A percentile compares a stretch with the other conserved stretches of the same genome.
phyloP scores from a whole-genome alignment of 208 protist genomes.

The Histomonas meleagridis region DNA sequence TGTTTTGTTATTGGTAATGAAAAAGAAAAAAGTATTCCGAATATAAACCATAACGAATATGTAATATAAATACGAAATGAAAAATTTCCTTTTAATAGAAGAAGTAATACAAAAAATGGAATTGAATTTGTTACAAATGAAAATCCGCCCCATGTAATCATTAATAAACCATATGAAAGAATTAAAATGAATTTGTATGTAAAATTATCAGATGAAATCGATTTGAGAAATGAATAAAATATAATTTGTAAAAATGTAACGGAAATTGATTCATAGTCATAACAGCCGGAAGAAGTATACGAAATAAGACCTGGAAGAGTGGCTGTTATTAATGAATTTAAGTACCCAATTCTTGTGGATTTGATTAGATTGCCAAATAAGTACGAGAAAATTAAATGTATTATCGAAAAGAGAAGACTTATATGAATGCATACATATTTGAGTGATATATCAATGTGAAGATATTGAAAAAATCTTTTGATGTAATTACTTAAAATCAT shows the following conservation, averaged over 20 bases:
- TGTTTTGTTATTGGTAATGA: constrained; percentile 74
- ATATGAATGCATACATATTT: constrained; percentile 78
- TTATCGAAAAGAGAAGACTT: not conserved
- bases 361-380: not conserved
- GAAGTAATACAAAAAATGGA: constrained; percentile 72
- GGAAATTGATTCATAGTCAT: constrained; percentile 93
- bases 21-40: constrained; percentile 78
- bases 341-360: not conserved
- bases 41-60: constrained; percentile 77
- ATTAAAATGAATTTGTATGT: constrained; percentile 57
- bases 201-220: constrained; percentile 65
- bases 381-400: not conserved
- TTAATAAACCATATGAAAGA: constrained; percentile 67
- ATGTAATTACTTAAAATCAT: constrained; percentile 77
- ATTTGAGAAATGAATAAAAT: constrained; percentile 74
- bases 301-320: constrained; percentile 55
- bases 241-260: constrained; percentile 80
- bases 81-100: constrained; percentile 68
- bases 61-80: constrained; percentile 69
- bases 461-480: constrained; percentile 60
- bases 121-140: constrained; percentile 92
- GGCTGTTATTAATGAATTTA: not conserved
- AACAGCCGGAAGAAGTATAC: constrained; percentile 87
- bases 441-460: constrained; percentile 74
- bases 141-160: constrained; percentile 84